Base-by-base conservation (phyloP, 78 protist species). In the Dictyostelium intermedium region DNA sequence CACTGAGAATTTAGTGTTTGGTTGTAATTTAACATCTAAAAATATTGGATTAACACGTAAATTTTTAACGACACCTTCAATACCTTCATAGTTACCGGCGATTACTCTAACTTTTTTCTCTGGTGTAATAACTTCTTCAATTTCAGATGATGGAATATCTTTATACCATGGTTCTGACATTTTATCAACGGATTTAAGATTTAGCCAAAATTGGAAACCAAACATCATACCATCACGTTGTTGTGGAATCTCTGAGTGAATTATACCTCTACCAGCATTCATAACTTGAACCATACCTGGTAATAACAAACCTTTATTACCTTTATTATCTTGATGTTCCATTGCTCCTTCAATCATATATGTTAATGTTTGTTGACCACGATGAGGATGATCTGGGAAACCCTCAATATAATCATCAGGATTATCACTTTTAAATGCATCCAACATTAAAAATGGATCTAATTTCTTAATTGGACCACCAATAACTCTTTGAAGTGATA, bases 311-410 rank as follows among this genome's bases (percentile, higher is more conserved):
- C 96, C 97, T 32, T 30, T 35, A 80, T 96, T 87, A n/a, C 97
- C 97, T 66, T 83, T 82, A 41, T 61, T 30, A 85, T 97, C 98
- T 23, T 72, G 10, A 85, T 96, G 97, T 82, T 82, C 96, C 39
- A 84, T 60, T 18, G 32, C 8, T 14, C 98, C 98, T 18, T 63
- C 91, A 18, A 85, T 27, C 87, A 97, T 89, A 86, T 97, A 96
- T 0, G 98, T 96, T 16, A 97, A 93, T 16, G 98, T 97, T 34
- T 97, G 95, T n/a, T 96, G 93, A 30, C 98, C 98, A 30, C 98
- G 96, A 83, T 97, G 98, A 8, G 98, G 98, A 76, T 97, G 98
- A 82, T 41, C 8, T 1, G 97, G 97, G 25, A 95, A 87, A 25
- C 97, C 97, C 13, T 83, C 91, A 35, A 92, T 92, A 85, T 92